Evolutionary conservation across 192 early-diverging fungal species (phyloP).

Genomic region (Geranomyces variabilis): DNA sequence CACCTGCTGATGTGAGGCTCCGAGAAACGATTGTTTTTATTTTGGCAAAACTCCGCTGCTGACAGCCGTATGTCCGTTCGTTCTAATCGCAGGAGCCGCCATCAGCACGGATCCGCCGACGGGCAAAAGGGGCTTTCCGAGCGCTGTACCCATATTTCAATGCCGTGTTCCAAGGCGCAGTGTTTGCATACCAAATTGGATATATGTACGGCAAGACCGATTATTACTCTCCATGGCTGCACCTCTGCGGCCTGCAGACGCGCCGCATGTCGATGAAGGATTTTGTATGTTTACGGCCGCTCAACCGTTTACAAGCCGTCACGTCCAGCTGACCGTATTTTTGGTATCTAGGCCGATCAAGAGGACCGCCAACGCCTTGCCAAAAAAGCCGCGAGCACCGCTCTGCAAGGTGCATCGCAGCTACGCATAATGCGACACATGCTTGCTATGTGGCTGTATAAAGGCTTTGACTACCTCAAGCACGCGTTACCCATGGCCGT

Average conservation of each 20-base stretch:
- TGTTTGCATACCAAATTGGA: constrained; percentile 69
- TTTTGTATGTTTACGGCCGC: constrained; percentile 62
- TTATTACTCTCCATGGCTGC: constrained; percentile 84
- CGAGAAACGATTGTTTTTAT: too few relatives aligned
- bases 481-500: constrained; percentile 83
- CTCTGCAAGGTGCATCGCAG: constrained; percentile 7
- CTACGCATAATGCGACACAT: constrained; percentile 11
- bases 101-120: constrained; percentile 6
- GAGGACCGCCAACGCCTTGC: constrained; percentile 7
- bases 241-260: constrained; percentile 74
- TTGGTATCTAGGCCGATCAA: constrained; percentile 25
- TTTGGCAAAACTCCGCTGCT: too few relatives aligned
- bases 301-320: background rate
- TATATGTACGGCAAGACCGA: constrained; percentile 86
- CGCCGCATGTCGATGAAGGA: constrained; percentile 81
- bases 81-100: constrained; percentile 28
- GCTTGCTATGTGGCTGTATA: background rate
- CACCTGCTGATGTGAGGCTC: background rate
- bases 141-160: constrained; percentile 60
- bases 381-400: background rate
- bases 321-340: too few relatives aligned
- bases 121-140: constrained; percentile 41
- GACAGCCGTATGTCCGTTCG: too few relatives aligned
- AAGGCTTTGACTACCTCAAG: constrained; percentile 71
- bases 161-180: constrained; percentile 66